Conservation (phyloP, 2,329 filamentous ascomycete genomes). For the Ophiostoma ips region DNA sequence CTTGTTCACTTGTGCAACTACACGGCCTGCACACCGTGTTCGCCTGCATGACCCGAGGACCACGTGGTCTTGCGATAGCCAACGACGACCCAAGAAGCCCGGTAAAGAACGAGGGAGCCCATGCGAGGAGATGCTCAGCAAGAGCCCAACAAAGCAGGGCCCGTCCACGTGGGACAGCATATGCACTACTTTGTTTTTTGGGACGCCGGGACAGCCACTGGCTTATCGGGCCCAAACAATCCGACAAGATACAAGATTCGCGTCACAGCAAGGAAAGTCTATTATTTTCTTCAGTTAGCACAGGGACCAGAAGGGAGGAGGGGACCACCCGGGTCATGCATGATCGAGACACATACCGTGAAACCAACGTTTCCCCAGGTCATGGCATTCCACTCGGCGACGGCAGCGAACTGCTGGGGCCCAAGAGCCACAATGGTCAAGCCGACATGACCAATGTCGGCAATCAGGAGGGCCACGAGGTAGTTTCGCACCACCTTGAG, state of each 20-base stretch:
- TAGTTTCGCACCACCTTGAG: conserved; percentile 53
- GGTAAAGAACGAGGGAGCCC: too few relatives aligned
- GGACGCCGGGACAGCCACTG: conserved; percentile 3
- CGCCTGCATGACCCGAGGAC: too few relatives aligned
- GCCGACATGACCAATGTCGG: conserved; percentile 54
- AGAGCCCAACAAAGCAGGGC: too few relatives aligned
- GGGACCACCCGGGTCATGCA: too few relatives aligned
- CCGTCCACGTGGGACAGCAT: too few relatives aligned
- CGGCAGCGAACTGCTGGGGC: conserved; percentile 34
- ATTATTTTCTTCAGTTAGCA: not conserved
- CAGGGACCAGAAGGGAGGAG: too few relatives aligned
- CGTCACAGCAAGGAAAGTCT: conserved; percentile 41
- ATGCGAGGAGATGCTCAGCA: too few relatives aligned
- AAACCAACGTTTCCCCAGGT: conserved; percentile 60
- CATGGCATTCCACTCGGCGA: conserved; percentile 51
- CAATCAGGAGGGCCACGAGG: conserved; percentile 48
- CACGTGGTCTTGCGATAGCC: too few relatives aligned
- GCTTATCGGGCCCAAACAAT: conserved; percentile 37
- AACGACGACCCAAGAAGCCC: too few relatives aligned
- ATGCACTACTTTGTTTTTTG: conserved; percentile 15
- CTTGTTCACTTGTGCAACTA: too few relatives aligned
- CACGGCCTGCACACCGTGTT: too few relatives aligned
- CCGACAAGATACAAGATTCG: conserved; percentile 45
- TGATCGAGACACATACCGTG: conserved; percentile 30
- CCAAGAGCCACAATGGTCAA: conserved; percentile 47